Evolutionary conservation across 495 filamentous ascomycete genomes (phyloP), one percentile per base, ranked within the genome.

Genomic region (Paragyromitra xinjiangensis): DNA sequence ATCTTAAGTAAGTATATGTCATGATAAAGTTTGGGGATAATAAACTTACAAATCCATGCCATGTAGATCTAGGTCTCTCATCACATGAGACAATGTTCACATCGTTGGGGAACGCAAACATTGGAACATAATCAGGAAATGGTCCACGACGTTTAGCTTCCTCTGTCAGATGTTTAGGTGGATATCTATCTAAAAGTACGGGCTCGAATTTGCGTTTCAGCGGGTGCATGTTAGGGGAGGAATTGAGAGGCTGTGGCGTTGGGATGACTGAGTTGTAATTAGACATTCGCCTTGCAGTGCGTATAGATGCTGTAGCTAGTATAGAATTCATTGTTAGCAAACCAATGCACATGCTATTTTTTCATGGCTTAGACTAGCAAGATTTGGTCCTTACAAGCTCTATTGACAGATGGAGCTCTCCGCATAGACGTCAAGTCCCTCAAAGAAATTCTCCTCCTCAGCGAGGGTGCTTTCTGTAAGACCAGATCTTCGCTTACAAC

Each of bases 231-330:
- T 94, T 90, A n/a, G 93, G 93, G 71, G 93, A 91, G 34, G 91
- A 88, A 77, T 95, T 92, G 64, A 99, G 88, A 29, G 95, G 95
- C 83, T 98, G 92, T 7, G 95, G 95, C 0, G 89, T 91, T 7
- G 95, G 95, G 61, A 99, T 98, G 26, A 99, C 95, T 1, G 95
- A 97, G 82, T 99, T 98, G 83, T 99, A 99, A 81, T 97, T 97
- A 82, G 95, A 98, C 51, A 98, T 85, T 79, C 95, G 87, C 85
- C 90, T 94, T 29, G 94, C 92, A 1, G 93, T 97, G 73, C 95
- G 90, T 77, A 97, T 88, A 39, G 95, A 99, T 82, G 94, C 94
- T 96, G 82, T 67, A 82, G 83, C 74, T 80, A 78, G 70, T 81
- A 45, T 55, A 56, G 82, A 80, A 58, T 77, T 45, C 67, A 72